phyloP scores from a whole-genome alignment of 2,329 filamentous ascomycete species.

The Colletotrichum lupini region DNA sequence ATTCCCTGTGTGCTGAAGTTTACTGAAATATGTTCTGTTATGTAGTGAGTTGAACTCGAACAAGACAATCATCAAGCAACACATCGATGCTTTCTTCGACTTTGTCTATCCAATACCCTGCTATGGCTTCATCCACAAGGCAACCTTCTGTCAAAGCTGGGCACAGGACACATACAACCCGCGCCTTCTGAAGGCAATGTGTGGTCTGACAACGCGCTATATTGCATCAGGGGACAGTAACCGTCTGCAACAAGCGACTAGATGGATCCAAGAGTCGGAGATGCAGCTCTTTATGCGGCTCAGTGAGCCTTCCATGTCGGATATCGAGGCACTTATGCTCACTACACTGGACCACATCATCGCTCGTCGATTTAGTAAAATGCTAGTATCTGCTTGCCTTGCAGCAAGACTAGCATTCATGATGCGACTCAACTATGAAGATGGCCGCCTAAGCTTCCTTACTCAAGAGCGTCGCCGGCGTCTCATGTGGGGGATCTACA shows the following conservation, averaged over 20 bases:
- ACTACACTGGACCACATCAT: conserved; percentile 38
- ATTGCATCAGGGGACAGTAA: neutral
- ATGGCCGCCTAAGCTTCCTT: conserved; percentile 32
- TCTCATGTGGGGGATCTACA: conserved; percentile 40
- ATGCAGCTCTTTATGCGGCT: conserved; percentile 31
- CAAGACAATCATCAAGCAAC: conserved; percentile 29
- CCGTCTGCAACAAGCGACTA: conserved; percentile 30
- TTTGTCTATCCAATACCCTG: conserved; percentile 30
- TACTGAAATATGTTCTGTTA: neutral
- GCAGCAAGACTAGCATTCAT: conserved; percentile 37
- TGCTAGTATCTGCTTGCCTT: conserved; percentile 37
- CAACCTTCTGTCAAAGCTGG: conserved; percentile 31
- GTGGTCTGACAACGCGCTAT: conserved; percentile 25
- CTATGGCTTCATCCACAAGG: conserved; percentile 30
- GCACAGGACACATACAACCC: conserved; percentile 22
- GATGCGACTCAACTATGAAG: conserved; percentile 38
- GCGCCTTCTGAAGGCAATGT: conserved; percentile 27
- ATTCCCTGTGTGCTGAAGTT: neutral
- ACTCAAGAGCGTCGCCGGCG: conserved; percentile 35
- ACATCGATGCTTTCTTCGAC: conserved; percentile 33
- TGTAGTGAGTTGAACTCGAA: conserved; percentile 15
- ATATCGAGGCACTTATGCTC: conserved; percentile 39
- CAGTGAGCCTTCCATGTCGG: conserved; percentile 33
- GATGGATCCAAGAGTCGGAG: conserved; percentile 40
- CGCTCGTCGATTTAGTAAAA: conserved; percentile 38